These are phyloP conservation scores for Sporothrix schenckii DNA, from an alignment of 2,329 filamentous ascomycete species.

Conservation along the genomic window DNA sequence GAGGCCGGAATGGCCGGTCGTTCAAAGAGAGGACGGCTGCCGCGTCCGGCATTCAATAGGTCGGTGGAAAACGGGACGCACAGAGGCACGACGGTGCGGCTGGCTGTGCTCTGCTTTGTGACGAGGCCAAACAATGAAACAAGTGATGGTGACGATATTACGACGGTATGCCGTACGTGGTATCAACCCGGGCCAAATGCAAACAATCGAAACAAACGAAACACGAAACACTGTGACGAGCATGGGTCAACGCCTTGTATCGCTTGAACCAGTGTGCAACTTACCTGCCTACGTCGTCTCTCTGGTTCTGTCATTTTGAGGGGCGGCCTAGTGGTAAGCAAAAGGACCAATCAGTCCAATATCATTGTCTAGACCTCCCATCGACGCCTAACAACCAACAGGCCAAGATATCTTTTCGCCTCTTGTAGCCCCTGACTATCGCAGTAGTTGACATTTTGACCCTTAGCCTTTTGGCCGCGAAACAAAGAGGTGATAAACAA, in stretches of 20 bases:
- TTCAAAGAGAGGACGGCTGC: too few species aligned
- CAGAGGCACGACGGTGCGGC: too few species aligned
- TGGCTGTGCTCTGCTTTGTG: background rate
- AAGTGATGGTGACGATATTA: background rate
- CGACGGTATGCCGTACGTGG: background rate
- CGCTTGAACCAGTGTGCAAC: conserved; percentile 4
- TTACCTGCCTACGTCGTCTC: too few species aligned
- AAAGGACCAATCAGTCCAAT: background rate
- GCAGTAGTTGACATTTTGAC: background rate
- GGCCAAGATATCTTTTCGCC: background rate
- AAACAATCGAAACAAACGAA: conserved; percentile 26
- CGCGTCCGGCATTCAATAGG: background rate
- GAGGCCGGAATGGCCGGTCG: too few species aligned
- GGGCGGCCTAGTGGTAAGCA: background rate
- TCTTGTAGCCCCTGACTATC: conserved; percentile 20
- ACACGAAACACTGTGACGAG: background rate
- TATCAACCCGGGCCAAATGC: background rate
- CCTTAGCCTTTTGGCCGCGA: background rate
- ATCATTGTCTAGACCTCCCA: too few species aligned
- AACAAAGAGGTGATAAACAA: background rate
- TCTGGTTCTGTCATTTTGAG: too few species aligned
- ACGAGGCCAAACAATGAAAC: conserved; percentile 19
- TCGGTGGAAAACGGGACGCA: background rate
- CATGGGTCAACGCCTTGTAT: background rate
- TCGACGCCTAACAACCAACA: background rate